phyloP scores from a whole-genome alignment of 768 basidiomycete species.

The Collybia mongolica region DNA sequence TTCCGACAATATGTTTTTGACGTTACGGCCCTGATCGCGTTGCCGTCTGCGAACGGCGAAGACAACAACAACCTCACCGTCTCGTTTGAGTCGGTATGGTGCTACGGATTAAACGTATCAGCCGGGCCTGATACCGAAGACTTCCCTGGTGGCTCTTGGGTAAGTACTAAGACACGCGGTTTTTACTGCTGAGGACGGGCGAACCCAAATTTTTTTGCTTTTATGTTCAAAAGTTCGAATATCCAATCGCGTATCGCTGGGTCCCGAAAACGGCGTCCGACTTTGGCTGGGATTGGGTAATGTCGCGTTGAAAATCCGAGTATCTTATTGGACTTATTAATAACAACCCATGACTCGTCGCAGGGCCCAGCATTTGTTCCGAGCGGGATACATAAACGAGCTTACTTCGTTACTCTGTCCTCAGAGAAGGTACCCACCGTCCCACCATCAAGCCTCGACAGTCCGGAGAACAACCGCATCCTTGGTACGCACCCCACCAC shows the following conservation, averaged over 20 bases:
- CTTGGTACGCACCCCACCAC: too few species aligned
- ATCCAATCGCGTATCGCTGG: constrained; percentile 45
- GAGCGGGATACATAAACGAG: constrained; percentile 53
- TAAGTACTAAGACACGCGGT: constrained; percentile 5
- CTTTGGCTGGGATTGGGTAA: constrained; percentile 65
- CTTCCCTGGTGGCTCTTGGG: constrained; percentile 34
- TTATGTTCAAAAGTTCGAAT: constrained; percentile 39
- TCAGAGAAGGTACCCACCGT: constrained; percentile 15
- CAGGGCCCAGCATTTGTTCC: constrained; percentile 60
- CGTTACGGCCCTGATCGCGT: constrained; percentile 38
- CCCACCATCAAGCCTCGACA: constrained; percentile 3
- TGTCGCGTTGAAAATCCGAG: background rate
- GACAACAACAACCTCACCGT: constrained; percentile 46
- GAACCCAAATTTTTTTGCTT: background rate
- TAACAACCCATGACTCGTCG: background rate
- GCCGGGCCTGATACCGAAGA: constrained; percentile 45
- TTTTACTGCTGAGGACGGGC: background rate
- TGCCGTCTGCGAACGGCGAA: constrained; percentile 20
- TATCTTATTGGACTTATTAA: background rate
- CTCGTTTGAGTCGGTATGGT: constrained; percentile 50
- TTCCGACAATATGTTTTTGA: constrained; percentile 56
- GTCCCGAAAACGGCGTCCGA: constrained; percentile 52
- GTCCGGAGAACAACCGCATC: too few species aligned
- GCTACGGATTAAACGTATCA: constrained; percentile 54
- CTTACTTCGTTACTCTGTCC: constrained; percentile 45